Evolutionary conservation across 495 filamentous ascomycete genomes (phyloP).

Genomic region (Articulospora tetracladia): DNA sequence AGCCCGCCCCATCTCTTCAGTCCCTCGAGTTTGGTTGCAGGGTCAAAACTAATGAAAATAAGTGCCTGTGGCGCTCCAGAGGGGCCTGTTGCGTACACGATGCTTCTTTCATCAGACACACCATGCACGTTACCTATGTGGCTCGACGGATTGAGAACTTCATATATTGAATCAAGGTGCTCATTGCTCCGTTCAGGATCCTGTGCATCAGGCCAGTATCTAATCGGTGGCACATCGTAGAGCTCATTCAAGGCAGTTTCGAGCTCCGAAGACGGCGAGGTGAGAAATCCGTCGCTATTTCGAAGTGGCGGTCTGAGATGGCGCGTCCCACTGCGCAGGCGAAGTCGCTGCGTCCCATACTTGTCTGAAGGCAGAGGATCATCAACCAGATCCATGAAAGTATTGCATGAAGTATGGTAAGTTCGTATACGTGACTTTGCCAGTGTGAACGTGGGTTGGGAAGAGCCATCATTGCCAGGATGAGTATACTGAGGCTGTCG

Average conservation of each 20-base stretch:
- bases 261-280: conserved; percentile 8
- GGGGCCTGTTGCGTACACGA: conserved; percentile 49
- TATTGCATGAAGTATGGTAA: conserved; percentile 54
- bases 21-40: conserved; percentile 39
- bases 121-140: conserved; percentile 45
- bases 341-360: conserved; percentile 40
- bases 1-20: conserved; percentile 25
- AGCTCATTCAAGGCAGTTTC: conserved; percentile 38
- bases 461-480: conserved; percentile 37
- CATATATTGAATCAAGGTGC: conserved; percentile 41
- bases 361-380: conserved; percentile 39
- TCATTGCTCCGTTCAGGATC: conserved; percentile 29
- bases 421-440: conserved; percentile 55
- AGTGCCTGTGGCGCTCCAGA: conserved; percentile 40
- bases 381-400: conserved; percentile 65
- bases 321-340: conserved; percentile 48
- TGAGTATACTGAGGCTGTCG: conserved; percentile 37
- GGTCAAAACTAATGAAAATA: conserved; percentile 63
- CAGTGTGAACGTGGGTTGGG: conserved; percentile 44
- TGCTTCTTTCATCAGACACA: conserved; percentile 57
- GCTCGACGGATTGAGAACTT: conserved; percentile 53
- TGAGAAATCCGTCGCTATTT: conserved; percentile 16
- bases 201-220: conserved; percentile 53
- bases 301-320: conserved; percentile 33
- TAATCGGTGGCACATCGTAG: conserved; percentile 46